Base-by-base conservation (phyloP, 768 basidiomycete species). In the Pleurotus citrinopileatus region DNA sequence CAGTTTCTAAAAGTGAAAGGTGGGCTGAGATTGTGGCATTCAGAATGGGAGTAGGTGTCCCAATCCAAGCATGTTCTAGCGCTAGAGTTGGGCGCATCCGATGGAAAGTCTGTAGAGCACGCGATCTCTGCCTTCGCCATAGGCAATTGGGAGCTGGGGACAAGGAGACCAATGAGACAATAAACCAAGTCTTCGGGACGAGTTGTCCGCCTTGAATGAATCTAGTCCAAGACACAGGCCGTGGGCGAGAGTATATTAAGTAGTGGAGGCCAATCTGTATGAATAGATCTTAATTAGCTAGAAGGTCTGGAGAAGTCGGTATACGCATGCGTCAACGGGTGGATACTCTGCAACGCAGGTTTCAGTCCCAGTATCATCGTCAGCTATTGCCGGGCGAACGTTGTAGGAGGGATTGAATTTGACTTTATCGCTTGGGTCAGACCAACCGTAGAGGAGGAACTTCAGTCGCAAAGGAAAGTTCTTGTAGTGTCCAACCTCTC, bases 401-500 rank as follows among this genome's bases (percentile, higher is more conserved):
- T 10, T 34, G 3, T 34, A 9, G 32, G n/a, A 34, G 32, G 10
- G 32, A 34, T 34, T n/a, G n/a, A n/a, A n/a, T n/a, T n/a, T n/a
- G n/a, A n/a, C n/a, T n/a, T n/a, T n/a, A 10, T n/a, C 32, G n/a
- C 10, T 34, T 34, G 32, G 32, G 3, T 34, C 32, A 34, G 32
- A 34, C 45, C 45, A 46, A 4, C 27, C 23, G 12, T 27, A 8
- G n/a, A 12, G 12, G 25, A 27, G 22, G 23, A 46, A 46, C 27
- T 46, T 46, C 4, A 46, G 15, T 25, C 28, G 45, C 20, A 12
- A 13, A 20, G 45, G 45, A 29, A 29, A 46, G 38, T n/a, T 40
- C 38, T 19, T 40, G 38, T n/a, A 40, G 38, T 22, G 45, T 46
- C 45, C 45, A 46, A 22, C 45, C 45, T 8, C 45, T 26, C n/a